Conservation (phyloP, 352 stramenopile species). For the Globisporangium rhizosaccharum region DNA sequence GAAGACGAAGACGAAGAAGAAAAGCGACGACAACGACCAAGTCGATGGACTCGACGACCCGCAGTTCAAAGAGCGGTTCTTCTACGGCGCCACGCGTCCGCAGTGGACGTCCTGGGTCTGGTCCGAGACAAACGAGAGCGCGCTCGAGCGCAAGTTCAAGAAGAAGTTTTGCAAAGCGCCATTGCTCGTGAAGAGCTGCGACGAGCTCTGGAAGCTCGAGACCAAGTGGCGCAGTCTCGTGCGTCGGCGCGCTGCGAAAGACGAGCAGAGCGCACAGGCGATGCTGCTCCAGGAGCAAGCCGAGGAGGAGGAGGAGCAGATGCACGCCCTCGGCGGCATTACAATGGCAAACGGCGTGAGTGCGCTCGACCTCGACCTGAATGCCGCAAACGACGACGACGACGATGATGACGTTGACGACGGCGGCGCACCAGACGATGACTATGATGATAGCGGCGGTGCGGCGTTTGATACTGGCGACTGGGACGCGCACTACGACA, state of each 20-base stretch:
- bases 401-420: conserved; percentile 18
- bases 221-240: conserved; percentile 61
- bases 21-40: conserved; percentile 19
- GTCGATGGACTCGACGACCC: conserved; percentile 55
- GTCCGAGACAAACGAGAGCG: conserved; percentile 43
- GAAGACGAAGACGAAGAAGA: conserved; percentile 35
- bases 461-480: conserved; percentile 11
- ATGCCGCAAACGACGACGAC: conserved; percentile 12
- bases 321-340: conserved; percentile 32
- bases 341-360: conserved; percentile 20
- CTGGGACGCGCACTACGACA: conserved; percentile 25
- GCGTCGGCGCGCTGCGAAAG: conserved; percentile 35
- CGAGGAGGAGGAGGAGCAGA: conserved; percentile 61
- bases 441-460: conserved; percentile 3
- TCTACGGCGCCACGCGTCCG: conserved; percentile 34
- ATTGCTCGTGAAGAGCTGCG: conserved; percentile 45
- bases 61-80: conserved; percentile 58
- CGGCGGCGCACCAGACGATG: conserved; percentile 21
- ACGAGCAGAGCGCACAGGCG: conserved; percentile 54
- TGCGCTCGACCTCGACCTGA: conserved; percentile 31
- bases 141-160: conserved; percentile 54
- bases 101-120: conserved; percentile 77
- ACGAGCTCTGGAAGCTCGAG: conserved; percentile 57
- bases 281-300: conserved; percentile 65
- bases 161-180: conserved; percentile 54